Evolutionary conservation across 1,284 basidiomycete genomes (phyloP), one percentile per base, ranked within the genome.

Genomic region (Ustilago trichophora): DNA sequence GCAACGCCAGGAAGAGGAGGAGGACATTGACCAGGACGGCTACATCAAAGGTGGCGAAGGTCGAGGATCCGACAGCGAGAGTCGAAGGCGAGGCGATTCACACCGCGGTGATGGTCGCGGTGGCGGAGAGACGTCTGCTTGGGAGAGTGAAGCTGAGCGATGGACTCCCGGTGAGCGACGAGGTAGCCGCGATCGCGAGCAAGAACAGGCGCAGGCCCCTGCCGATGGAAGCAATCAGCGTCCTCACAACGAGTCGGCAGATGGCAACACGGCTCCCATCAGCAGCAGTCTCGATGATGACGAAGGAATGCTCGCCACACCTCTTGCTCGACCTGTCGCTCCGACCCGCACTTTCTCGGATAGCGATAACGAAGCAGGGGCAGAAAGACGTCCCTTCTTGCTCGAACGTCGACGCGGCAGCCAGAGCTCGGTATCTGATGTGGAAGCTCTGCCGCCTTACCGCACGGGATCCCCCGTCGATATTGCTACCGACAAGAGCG

Each of bases 31-130:
- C 31, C 70, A 64, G 18, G 60, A 80, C 18, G 79, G 79, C 22
- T 80, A 77, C 47, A 80, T 80, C 52, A 69, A 77, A 34, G 76
- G 73, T 15, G 75, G 74, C 34, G 75, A 79, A 41, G 68, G 72
- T 19, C 41, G 65, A 43, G 69, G 70, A 18, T 65, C 58, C 6
- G 68, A 67, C 27, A 66, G 64, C 35, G 72, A 68, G 50, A 55
- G 55, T 50, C 34, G 65, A 10, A 48, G 58, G 21, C 40, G 55
- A n/a, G 53, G 54, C 18, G 47, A 49, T 26, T 35, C 53, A 22
- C 42, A 45, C 21, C 58, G 51, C 11, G 55, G 38, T 6, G 57
- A 49, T 33, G 50, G 53, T n/a, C 40, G 59, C 9, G 55, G 63
- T 11, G 55, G 57, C 5, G 54, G 67, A 29, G 66, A 72, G 54